Evolutionary conservation across 768 basidiomycete species (phyloP), one percentile per base, ranked within the genome.

Genomic region (Pleurotus tuoliensis): DNA sequence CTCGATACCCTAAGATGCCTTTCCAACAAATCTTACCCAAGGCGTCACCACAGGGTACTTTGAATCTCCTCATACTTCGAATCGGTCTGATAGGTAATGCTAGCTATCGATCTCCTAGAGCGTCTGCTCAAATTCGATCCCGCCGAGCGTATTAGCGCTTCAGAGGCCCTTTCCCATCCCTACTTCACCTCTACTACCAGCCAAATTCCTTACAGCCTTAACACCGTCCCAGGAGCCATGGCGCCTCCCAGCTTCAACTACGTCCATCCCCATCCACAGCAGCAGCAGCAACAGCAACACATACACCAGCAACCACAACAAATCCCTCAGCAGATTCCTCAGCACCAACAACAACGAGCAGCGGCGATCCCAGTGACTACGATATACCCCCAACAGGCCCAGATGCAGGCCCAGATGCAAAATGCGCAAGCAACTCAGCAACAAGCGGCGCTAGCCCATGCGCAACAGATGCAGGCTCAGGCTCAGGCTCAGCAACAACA

Each of bases 61-160:
- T 16, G 41, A 4, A 25, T 4, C 9, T 22, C 56, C 7, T 16
- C 9, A 45, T 37, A 9, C 34, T n/a, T 58, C 52, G 43, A 52
- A 20, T 4, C 5, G 37, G 12, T 49, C 48, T 58, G n/a, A 58
- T 55, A 46, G 49, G 24, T 56, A 27, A 27, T 61, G 78, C 13
- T 50, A 83, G 96, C 96, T 20, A 82, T 98, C 67, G 94, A 98
- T 71, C 82, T 98, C 2, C 86, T 99, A 44, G 97, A 98, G 70
- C 86, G 88, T 47, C 84, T 98, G 44, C 83, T 99, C 47, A 94
- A 98, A 66, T 99, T 98, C 66, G 97, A 98, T 66, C 97, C 97
- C 1, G 80, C 87, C 25, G 89, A 93, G 64, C 88, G 97, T 54
- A 85, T 95, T 46, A 90, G 93, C 11, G 96, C 96, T 22, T 86